Evolutionary conservation across 768 basidiomycete genomes (phyloP).

Genomic region (Coprinopsis marcescibilis): DNA sequence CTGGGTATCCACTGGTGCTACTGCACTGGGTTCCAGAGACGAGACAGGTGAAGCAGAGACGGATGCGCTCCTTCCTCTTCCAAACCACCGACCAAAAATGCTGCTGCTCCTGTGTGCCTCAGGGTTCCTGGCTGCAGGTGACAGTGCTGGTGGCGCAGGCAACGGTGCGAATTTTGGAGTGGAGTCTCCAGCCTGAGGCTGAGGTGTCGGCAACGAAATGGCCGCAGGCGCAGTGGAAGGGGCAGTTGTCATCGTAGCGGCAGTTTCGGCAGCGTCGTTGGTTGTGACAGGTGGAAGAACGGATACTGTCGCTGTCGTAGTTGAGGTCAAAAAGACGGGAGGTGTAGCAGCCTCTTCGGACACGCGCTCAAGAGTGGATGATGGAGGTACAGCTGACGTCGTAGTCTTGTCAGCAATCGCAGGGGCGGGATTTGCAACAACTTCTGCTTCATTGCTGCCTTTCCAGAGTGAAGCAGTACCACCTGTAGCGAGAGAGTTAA

Average conservation of each 20-base stretch:
- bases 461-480: too few species aligned
- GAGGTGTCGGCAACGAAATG: not conserved
- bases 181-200: not conserved
- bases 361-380: too few species aligned
- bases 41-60: too few species aligned
- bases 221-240: not conserved
- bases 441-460: too few species aligned
- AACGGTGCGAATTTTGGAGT: not conserved
- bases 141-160: not conserved
- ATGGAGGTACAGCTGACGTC: too few species aligned
- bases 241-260: not conserved
- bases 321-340: not conserved
- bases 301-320: not conserved
- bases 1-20: not conserved
- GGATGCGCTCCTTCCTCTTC: constrained; percentile 4
- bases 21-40: not conserved
- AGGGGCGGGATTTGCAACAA: too few species aligned
- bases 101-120: not conserved
- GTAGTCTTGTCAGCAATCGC: too few species aligned
- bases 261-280: not conserved
- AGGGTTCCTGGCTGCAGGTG: not conserved
- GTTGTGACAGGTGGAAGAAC: not conserved
- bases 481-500: too few species aligned
- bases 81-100: constrained; percentile 9
- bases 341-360: not conserved